Base-by-base conservation (phyloP, 2,329 filamentous ascomycete species). In the Botrytis sinoallii region DNA sequence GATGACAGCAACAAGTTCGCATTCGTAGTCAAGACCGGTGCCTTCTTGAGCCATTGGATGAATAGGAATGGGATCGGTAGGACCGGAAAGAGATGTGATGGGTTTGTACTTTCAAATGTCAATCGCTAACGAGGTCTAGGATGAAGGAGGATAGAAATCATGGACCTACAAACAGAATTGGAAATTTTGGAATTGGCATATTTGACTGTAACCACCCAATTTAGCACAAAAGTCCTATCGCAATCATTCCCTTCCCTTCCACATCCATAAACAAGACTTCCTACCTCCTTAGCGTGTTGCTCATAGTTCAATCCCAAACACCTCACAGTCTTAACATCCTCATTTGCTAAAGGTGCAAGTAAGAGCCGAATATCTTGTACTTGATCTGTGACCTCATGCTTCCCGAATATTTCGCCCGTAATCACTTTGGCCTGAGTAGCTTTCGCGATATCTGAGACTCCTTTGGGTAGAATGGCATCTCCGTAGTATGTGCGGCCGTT, bases 11-110 rank as follows among this genome's bases (percentile, higher is more conserved):
- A 94, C 91, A 10, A 95, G 86, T 83, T 95, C 93, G 81, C 91
- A 93, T 83, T 95, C 93, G 82, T 95, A 95, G 82, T 95, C 93
- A 29, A 93, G 83, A 0, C 90, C 90, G n/a, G 84, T 84, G 66
- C 85, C 85, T 75, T 90, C 85, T 82, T 94, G 92, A 0, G 91
- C 92, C 74, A 92, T 83, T 3, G 82, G 79, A 35, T 89, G 88
- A 52, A 95, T 85, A 3, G 91, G 91, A 70, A 94, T 91, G 1
- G 89, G 84, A 77, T 92, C 90, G 3, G 82, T 84, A 0, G 91
- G 91, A 2, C 91, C 91, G 0, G 87, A 81, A 38, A 94, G 85
- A 0, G 92, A 84, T 3, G 91, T 92, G 10, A 85, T 81, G 6
- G 92, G 92, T 82, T 93, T 93, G 83, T 90, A 91, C 70, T 68